These are phyloP conservation scores for Camellia sinensis DNA, from an alignment of 148 eudicot species.

Conservation along the genomic window DNA sequence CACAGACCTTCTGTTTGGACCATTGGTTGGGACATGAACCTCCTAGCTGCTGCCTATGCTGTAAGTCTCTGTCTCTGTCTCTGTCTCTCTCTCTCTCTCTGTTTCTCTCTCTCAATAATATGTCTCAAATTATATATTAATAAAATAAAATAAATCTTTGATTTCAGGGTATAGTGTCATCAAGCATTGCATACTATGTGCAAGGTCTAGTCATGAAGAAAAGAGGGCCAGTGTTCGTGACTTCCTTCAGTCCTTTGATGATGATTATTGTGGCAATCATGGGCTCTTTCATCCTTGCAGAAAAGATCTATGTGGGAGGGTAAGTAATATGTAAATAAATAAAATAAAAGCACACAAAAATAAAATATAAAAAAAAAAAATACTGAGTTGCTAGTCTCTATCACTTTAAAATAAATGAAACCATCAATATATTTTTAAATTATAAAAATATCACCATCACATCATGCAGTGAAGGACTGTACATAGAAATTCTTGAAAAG, in stretches of 20 bases:
- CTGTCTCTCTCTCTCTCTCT: slow-evolving; percentile 5
- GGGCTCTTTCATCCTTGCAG: slow-evolving; percentile 94
- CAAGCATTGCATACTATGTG: slow-evolving; percentile 82
- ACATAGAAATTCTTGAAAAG: too few species aligned
- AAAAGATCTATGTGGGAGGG: slow-evolving; percentile 87
- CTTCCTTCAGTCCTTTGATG: slow-evolving; percentile 96
- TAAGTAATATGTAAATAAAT: slow-evolving; percentile 14
- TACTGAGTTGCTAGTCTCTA: too few species aligned
- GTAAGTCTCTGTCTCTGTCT: slow-evolving; percentile 33
- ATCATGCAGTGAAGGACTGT: too few species aligned
- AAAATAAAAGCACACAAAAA: too few species aligned
- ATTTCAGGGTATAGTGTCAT: slow-evolving; percentile 54
- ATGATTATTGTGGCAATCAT: slow-evolving; percentile 96
- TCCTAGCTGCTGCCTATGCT: slow-evolving; percentile 93
- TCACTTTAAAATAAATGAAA: too few species aligned
- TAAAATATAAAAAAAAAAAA: too few species aligned
- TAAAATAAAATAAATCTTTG: background rate
- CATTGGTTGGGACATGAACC: slow-evolving; percentile 91
- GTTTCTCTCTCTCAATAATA: background rate
- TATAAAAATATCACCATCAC: too few species aligned
- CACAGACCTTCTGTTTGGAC: slow-evolving; percentile 65
- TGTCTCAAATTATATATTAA: background rate
- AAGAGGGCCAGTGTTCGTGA: slow-evolving; percentile 92
- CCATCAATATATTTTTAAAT: too few species aligned
- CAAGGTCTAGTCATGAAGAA: slow-evolving; percentile 93